A percentile compares a stretch with the other conserved stretches of the same genome.
Evolutionary conservation across 495 filamentous ascomycete genomes (phyloP).

Genomic region (Daldinia loculata): DNA sequence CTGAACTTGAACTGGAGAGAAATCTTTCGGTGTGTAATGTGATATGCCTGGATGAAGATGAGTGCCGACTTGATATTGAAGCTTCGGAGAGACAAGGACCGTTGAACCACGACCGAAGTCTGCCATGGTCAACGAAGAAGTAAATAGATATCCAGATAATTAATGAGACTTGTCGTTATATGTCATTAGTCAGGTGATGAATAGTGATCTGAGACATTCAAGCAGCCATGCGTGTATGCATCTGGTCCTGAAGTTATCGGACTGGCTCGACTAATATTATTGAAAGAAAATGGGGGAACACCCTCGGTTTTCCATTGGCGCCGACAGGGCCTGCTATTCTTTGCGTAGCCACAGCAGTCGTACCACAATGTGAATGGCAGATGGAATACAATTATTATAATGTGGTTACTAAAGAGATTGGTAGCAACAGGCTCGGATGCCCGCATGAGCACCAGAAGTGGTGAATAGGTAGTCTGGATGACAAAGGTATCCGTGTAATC

Average conservation of each 20-base stretch:
- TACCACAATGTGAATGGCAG: constrained; percentile 33
- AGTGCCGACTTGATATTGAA: constrained; percentile 25
- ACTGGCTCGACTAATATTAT: constrained; percentile 26
- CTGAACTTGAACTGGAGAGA: constrained; percentile 6
- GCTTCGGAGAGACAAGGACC: constrained; percentile 35
- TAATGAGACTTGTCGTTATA: constrained; percentile 35
- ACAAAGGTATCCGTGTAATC: constrained; percentile 41
- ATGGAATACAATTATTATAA: constrained; percentile 30
- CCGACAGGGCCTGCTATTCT: constrained; percentile 26
- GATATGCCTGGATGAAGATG: constrained; percentile 24
- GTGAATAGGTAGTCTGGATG: constrained; percentile 27
- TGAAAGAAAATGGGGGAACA: constrained; percentile 30
- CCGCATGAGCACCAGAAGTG: constrained; percentile 38
- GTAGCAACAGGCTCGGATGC: constrained; percentile 38
- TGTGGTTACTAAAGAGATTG: constrained; percentile 36
- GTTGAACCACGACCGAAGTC: constrained; percentile 34
- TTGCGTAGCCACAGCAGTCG: constrained; percentile 28
- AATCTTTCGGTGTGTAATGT: constrained; percentile 16
- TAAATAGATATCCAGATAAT: constrained; percentile 16
- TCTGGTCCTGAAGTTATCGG: constrained; percentile 31
- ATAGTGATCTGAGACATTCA: constrained; percentile 38
- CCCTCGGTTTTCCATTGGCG: constrained; percentile 36
- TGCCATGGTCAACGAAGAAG: constrained; percentile 32
- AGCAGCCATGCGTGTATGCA: constrained; percentile 43
- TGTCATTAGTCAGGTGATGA: constrained; percentile 40